Evolutionary conservation across 257 asterid species (phyloP).

Genomic region (Agastache rugosa): DNA sequence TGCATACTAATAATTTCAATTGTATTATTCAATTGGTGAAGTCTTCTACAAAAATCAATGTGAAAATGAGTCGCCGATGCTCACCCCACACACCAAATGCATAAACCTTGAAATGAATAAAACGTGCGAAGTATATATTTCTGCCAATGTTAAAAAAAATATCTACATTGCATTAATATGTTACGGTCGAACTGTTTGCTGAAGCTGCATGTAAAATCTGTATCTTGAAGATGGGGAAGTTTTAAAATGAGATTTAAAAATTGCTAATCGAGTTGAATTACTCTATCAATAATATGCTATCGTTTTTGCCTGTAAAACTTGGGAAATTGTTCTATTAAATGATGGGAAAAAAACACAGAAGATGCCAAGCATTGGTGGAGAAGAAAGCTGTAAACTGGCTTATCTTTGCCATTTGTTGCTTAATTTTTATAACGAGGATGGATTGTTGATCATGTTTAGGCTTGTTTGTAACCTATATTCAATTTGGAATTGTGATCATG

Average conservation of each 20-base stretch:
- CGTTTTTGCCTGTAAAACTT: constrained; percentile 22
- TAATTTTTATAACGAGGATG: constrained; percentile 6
- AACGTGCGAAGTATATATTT: too few relatives aligned
- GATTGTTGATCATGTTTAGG: not conserved
- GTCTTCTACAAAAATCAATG: too few relatives aligned
- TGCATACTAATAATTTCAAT: too few relatives aligned
- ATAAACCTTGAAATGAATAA: too few relatives aligned
- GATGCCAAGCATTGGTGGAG: not conserved
- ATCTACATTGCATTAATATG: constrained; percentile 69
- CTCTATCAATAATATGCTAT: constrained; percentile 2
- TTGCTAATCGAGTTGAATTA: not conserved
- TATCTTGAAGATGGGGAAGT: constrained; percentile 7
- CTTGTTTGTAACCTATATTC: not conserved
- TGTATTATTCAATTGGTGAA: too few relatives aligned
- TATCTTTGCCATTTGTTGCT: constrained; percentile 1
- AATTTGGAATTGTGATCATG: not conserved
- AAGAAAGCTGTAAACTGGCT: not conserved
- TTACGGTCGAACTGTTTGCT: constrained; percentile 72
- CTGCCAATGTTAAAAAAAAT: too few relatives aligned
- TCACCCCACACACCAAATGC: too few relatives aligned
- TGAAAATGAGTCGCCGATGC: too few relatives aligned
- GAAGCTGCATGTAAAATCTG: constrained; percentile 41
- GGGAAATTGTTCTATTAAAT: constrained; percentile 8
- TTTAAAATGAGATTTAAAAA: constrained; percentile 31
- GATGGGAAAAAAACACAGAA: constrained; percentile 16